Conservation (phyloP, 2,329 filamentous ascomycete genomes). For the Aspergillus fructus region DNA sequence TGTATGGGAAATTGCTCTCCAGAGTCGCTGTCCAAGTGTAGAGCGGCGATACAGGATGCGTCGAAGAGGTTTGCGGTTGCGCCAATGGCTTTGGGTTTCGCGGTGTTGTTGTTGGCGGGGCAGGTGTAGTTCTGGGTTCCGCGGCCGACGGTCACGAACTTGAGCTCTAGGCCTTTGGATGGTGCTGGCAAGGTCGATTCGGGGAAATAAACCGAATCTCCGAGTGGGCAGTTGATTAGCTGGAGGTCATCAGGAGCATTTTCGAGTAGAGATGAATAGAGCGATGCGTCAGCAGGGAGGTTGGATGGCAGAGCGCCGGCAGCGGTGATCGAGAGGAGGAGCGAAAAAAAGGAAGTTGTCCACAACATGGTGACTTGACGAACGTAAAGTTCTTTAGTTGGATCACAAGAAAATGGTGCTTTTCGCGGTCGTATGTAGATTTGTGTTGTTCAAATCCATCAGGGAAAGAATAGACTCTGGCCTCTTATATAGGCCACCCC, state of each 20-base stretch:
- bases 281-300: neutral
- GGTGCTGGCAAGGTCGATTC: conserved; percentile 29
- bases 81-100: conserved; percentile 39
- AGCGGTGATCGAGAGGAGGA: neutral
- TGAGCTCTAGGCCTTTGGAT: conserved; percentile 32
- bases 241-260: neutral
- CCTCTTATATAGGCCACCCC: neutral
- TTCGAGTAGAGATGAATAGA: neutral
- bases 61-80: conserved; percentile 49
- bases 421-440: neutral
- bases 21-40: neutral
- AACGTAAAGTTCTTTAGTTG: neutral
- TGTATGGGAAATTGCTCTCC: conserved; percentile 25
- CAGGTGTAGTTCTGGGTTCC: conserved; percentile 56
- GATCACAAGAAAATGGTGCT: neutral
- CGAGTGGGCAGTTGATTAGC: conserved; percentile 23
- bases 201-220: conserved; percentile 17
- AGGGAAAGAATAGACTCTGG: neutral
- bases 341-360: neutral
- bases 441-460: neutral
- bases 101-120: conserved; percentile 21
- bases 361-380: neutral
- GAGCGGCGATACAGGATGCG: conserved; percentile 38
- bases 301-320: neutral
- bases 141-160: conserved; percentile 47